A percentile compares a stretch with the other conserved stretches of the same genome.
phyloP scores from a whole-genome alignment of 768 basidiomycete species.

The Pisolithus microcarpus region DNA sequence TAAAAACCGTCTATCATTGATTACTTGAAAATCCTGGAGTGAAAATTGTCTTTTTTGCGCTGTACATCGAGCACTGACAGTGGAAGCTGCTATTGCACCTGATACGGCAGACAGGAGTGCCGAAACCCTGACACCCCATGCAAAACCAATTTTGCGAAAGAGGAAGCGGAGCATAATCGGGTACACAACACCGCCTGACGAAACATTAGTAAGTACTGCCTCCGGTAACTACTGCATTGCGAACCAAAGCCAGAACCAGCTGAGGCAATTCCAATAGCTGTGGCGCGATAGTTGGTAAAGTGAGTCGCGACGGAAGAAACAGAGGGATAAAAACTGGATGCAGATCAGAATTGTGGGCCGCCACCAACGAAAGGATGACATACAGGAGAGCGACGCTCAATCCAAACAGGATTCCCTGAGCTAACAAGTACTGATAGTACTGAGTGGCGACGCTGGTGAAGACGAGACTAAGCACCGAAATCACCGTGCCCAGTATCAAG shows the following conservation, averaged over 20 bases:
- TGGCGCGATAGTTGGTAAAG: conserved; percentile 58
- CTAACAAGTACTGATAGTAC: conserved; percentile 56
- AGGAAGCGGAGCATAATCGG: conserved; percentile 57
- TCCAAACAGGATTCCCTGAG: conserved; percentile 61
- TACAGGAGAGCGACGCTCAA: conserved; percentile 59
- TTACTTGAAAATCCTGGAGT: conserved; percentile 21
- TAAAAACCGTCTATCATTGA: conserved; percentile 45
- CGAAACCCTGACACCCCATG: conserved; percentile 54
- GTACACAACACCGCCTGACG: conserved; percentile 59
- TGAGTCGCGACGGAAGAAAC: conserved; percentile 60
- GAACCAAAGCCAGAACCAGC: conserved; percentile 64
- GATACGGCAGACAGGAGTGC: conserved; percentile 44
- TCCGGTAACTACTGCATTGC: not conserved
- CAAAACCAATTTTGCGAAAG: conserved; percentile 50
- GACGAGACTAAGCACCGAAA: conserved; percentile 47
- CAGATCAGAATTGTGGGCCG: conserved; percentile 2
- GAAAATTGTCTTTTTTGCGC: conserved; percentile 11
- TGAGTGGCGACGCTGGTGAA: conserved; percentile 50
- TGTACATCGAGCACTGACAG: conserved; percentile 33
- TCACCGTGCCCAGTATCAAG: conserved; percentile 43
- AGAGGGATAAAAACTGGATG: conserved; percentile 60
- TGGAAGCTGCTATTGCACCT: conserved; percentile 40
- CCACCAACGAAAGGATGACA: conserved; percentile 19
- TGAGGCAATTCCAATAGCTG: conserved; percentile 63
- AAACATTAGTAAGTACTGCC: conserved; percentile 10